A percentile compares a stretch with the other conserved stretches of the same genome.
phyloP scores from a whole-genome alignment of 345 rosid genomes.

The Hirschfeldia incana region DNA sequence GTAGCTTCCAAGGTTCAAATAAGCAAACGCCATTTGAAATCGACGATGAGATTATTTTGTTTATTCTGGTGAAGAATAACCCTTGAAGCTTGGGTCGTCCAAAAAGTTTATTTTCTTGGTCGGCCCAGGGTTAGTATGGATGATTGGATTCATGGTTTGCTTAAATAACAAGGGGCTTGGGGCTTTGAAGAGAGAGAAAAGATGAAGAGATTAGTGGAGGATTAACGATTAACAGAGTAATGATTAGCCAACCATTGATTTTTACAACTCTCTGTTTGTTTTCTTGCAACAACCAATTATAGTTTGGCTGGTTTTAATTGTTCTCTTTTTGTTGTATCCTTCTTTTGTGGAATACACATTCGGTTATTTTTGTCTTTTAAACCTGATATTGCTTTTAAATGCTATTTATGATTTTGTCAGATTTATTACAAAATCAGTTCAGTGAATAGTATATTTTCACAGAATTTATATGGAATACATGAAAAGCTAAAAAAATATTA shows the following conservation, averaged over 20 bases:
- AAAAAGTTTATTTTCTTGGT: constrained; percentile 24
- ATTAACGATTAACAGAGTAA: constrained; percentile 38
- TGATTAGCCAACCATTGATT: constrained; percentile 33
- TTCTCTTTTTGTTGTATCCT: constrained; percentile 26
- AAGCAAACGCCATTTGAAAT: constrained; percentile 24
- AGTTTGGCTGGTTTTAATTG: constrained; percentile 22
- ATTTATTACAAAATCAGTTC: neutral
- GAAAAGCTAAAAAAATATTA: too few species aligned
- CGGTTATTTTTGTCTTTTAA: constrained; percentile 25
- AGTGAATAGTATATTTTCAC: neutral
- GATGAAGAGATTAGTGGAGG: constrained; percentile 23
- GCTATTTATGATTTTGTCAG: neutral
- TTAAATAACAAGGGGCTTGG: constrained; percentile 33
- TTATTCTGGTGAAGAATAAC: constrained; percentile 20
- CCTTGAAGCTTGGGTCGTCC: constrained; percentile 38
- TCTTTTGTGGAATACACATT: constrained; percentile 33
- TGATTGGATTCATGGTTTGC: constrained; percentile 23
- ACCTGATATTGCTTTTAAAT: neutral
- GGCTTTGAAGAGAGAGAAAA: constrained; percentile 17
- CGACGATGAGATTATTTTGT: neutral
- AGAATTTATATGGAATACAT: neutral
- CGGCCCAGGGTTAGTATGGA: constrained; percentile 42
- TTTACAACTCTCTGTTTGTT: constrained; percentile 19
- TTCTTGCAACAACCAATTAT: constrained; percentile 31
- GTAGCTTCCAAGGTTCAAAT: constrained; percentile 28